Percentiles rank a stretch among this genome's conserved stretches.
phyloP scores from a whole-genome alignment of 371 early-diverging fungal species.

The Mortierella sp. region DNA sequence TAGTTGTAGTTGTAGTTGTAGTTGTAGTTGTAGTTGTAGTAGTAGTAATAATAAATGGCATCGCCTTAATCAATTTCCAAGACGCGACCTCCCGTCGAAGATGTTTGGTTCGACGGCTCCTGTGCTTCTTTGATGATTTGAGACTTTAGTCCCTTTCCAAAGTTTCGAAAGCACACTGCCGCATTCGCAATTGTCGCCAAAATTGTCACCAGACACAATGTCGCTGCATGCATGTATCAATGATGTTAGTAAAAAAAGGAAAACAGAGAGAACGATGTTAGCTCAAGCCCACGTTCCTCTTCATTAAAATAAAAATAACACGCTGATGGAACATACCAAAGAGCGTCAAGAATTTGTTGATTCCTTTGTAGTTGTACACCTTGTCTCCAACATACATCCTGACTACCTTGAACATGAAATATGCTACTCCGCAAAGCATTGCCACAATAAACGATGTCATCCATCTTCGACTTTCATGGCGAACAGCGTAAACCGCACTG shows the following conservation, averaged over 20 bases:
- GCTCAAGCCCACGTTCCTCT: not conserved
- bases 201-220: conserved; percentile 74
- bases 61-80: conserved; percentile 40
- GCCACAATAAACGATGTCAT: conserved; percentile 80
- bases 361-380: conserved; percentile 68
- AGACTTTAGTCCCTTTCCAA: conserved; percentile 84
- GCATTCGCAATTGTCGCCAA: conserved; percentile 80
- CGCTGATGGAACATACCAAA: conserved; percentile 68
- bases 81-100: conserved; percentile 25
- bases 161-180: conserved; percentile 80
- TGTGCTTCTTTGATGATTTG: conserved; percentile 30
- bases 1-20: no score
- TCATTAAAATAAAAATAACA: not conserved
- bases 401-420: conserved; percentile 90
- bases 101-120: conserved; percentile 21
- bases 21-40: not conserved
- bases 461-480: conserved; percentile 71
- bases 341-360: conserved; percentile 88
- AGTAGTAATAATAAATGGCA: not conserved
- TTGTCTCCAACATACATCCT: conserved; percentile 81
- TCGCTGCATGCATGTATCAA: conserved; percentile 54
- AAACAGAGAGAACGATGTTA: not conserved
- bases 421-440: conserved; percentile 78
- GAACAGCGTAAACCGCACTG: conserved; percentile 84
- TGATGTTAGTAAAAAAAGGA: not conserved